Evolutionary conservation across 2,329 filamentous ascomycete genomes (phyloP), one percentile per base, ranked within the genome.

Genomic region (Paramyrothecium roridum): DNA sequence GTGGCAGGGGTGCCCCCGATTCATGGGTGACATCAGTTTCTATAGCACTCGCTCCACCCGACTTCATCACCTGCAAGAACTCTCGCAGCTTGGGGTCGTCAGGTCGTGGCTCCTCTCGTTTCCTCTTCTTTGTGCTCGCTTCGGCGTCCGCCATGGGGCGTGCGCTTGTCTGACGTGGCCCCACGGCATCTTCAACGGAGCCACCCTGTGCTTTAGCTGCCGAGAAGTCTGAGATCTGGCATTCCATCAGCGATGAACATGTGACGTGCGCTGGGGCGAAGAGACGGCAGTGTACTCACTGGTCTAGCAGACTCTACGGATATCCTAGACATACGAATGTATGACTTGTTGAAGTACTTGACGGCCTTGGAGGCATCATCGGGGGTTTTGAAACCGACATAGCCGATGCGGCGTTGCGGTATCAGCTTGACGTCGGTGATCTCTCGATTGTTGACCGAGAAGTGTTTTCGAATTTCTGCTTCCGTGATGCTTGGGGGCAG

Each of bases 321-420:
- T 66, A 99, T 92, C 77, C 88, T 96, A 56, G 93, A 96, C 90
- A 97, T 95, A 65, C 92, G 91, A 66, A 99, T 91, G 74, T 92
- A 99, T 60, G 93, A 88, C 70, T 85, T 91, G 79, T 99, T 93
- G 80, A 97, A 97, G 78, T 96, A 96, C 73, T 90, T 93, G 70
- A 96, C 89, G 48, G 95, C 93, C 67, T 87, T 84, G 55, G 84
- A 79, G 55, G 95, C 95, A 69, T 91, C 88, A 59, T 93, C 85
- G 16, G 89, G 78, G 52, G 84, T 90, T 75, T 90, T 93, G 80
- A 93, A 98, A 59, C 95, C 95, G 57, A 99, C 86, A 80, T 96
- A 99, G 64, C 93, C 95, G 73, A 99, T 97, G 63, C 93, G 85
- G 66, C 95, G 86, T 67, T 92, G 87, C 7, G 91, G 85, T 68